Conservation (phyloP, 2,329 filamentous ascomycete species). For the Penicillium oxalicum region DNA sequence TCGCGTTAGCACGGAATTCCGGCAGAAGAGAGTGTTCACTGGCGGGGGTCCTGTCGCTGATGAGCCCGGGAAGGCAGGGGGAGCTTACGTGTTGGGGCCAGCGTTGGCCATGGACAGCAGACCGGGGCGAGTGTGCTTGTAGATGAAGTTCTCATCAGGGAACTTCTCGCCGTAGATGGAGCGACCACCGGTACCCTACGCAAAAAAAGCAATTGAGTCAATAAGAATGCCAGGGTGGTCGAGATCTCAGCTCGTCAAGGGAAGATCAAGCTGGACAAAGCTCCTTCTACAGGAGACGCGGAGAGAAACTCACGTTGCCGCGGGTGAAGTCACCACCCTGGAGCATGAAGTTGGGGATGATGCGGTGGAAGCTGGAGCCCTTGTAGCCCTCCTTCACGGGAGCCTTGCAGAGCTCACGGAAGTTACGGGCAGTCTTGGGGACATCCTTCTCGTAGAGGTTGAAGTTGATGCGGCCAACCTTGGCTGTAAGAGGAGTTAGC, state of each 20-base stretch:
- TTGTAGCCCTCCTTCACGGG: slow-evolving; percentile 79
- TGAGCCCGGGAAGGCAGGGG: neutral
- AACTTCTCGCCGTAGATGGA: slow-evolving; percentile 97
- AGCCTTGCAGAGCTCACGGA: slow-evolving; percentile 73
- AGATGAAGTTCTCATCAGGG: slow-evolving; percentile 81
- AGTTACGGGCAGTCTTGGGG: slow-evolving; percentile 83
- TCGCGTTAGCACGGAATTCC: too few relatives aligned
- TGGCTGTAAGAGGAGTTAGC: slow-evolving; percentile 45
- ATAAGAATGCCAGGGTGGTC: neutral
- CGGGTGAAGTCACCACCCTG: slow-evolving; percentile 95
- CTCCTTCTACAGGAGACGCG: neutral
- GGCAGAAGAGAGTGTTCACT: slow-evolving; percentile 4
- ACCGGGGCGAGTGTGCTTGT: slow-evolving; percentile 67
- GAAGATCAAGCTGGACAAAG: neutral
- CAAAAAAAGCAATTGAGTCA: slow-evolving; percentile 9
- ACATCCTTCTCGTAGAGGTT: slow-evolving; percentile 78
- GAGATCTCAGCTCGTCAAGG: too few relatives aligned
- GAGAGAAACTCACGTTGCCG: slow-evolving; percentile 63
- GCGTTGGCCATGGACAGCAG: slow-evolving; percentile 94
- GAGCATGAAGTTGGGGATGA: slow-evolving; percentile 91
- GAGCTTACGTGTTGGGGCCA: slow-evolving; percentile 75
- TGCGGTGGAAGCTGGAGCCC: slow-evolving; percentile 81
- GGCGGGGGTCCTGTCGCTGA: neutral
- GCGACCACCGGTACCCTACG: slow-evolving; percentile 79
- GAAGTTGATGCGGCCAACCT: slow-evolving; percentile 78